Evolutionary conservation across 2,329 filamentous ascomycete species (phyloP), one percentile per base, ranked within the genome.

Genomic region (Apiospora rasikravindrae): DNA sequence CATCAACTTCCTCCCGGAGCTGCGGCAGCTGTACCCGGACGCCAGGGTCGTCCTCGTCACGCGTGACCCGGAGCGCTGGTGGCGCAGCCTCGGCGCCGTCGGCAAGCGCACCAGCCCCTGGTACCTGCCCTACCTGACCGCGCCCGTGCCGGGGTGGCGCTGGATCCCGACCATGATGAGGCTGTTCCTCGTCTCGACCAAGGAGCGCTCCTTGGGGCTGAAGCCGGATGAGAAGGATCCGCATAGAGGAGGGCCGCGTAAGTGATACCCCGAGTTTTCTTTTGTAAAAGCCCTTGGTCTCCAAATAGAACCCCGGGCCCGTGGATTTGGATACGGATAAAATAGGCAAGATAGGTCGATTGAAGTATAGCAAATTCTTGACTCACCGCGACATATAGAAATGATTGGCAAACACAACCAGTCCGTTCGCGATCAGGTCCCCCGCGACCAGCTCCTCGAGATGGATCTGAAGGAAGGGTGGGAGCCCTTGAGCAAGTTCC

Each of bases 391-490:
- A 10, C 5, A 10, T 8, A 26, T 14, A 71, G 70, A 6, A 6
- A 10, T 71, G 2, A 24, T 71, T 2, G 0, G 24, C 19, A 66
- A 42, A 2, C 72, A 76, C 7, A 72, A 77, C 67, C 64, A 73
- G 8, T 71, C 47, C 42, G 74, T 77, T 14, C 67, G 70, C 61
- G 61, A 49, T 8, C 67, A 75, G n/a, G 74, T 78, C 4, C 76
- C 76, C 1, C 70, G 71, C 4, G 74, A 70, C 8, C 73, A 76
- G 26, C 69, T 79, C 5, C 69, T 79, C 6, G 75, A 77, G n/a
- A 77, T 78, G 77, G 72, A 78, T 13, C 71, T 79, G 40, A 73
- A 76, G 8, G 71, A 78, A 11, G 77, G 77, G 2, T 79, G 77
- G 78, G 74, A 44, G 37, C 75, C 78, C n/a, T 49, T 78, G 44